Evolutionary conservation across 1,284 basidiomycete species (phyloP).

Genomic region (Takashimella koratensis): DNA sequence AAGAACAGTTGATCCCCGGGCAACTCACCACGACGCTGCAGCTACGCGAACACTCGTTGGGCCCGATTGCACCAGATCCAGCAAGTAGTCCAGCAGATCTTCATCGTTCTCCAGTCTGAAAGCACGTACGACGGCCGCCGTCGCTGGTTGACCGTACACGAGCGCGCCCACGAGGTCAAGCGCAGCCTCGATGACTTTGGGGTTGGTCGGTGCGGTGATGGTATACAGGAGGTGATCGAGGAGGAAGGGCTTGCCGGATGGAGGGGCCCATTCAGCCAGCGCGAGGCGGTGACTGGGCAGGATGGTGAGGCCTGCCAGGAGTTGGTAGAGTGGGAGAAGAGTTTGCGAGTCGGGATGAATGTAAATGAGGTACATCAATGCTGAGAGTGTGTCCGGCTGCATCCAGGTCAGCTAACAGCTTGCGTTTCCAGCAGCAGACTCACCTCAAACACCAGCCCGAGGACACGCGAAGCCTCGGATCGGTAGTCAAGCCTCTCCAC

Average conservation of each 20-base stretch:
- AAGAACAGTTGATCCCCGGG: too few relatives aligned
- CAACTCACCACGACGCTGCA: constrained; percentile 42
- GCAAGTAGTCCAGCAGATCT: constrained; percentile 14
- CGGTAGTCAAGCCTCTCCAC: constrained; percentile 15
- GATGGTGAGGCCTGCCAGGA: constrained; percentile 61
- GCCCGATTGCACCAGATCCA: constrained; percentile 29
- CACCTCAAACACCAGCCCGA: constrained; percentile 37
- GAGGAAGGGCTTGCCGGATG: constrained; percentile 39
- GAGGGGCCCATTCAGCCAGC: constrained; percentile 64
- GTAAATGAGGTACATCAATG: constrained; percentile 28
- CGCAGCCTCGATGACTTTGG: constrained; percentile 65
- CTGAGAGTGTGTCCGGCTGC: constrained; percentile 27
- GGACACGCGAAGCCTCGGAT: constrained; percentile 18
- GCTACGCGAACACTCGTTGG: constrained; percentile 39
- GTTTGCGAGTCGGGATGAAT: constrained; percentile 43
- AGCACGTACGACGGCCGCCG: constrained; percentile 20
- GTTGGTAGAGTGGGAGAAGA: constrained; percentile 51
- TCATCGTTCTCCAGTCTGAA: constrained; percentile 6
- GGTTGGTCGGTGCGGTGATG: constrained; percentile 18
- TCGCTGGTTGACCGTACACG: constrained; percentile 59
- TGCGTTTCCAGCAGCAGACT: constrained; percentile 4
- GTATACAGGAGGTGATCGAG: constrained; percentile 29
- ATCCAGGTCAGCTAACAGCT: not conserved
- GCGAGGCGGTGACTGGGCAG: constrained; percentile 57
- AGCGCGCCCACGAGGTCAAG: constrained; percentile 67